Conservation (phyloP, 139 green algal species). For the Auxenochlorella protothecoides region DNA sequence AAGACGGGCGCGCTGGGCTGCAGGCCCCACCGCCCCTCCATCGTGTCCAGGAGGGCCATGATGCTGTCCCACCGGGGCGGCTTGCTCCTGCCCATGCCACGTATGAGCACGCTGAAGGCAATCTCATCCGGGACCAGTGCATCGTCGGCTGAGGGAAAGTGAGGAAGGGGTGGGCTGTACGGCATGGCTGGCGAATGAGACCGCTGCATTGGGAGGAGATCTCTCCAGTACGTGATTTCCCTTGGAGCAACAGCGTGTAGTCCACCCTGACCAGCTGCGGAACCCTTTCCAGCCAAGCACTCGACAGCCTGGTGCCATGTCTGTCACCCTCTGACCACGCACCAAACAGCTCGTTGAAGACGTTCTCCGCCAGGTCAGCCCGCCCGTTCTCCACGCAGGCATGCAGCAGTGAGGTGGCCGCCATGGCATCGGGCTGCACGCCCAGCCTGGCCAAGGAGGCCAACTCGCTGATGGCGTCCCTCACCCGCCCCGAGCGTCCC, state of each 20-base stretch:
- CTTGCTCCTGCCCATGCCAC: conserved; percentile 51
- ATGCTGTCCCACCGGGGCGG: conserved; percentile 64
- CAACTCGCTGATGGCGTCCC: conserved; percentile 52
- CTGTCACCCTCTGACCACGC: conserved; percentile 3
- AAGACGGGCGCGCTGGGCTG: conserved; percentile 50
- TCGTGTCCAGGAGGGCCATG: conserved; percentile 40
- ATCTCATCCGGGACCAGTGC: conserved; percentile 69
- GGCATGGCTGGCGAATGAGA: no score
- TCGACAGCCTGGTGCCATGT: no score
- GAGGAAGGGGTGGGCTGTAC: neutral
- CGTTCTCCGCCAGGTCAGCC: conserved; percentile 54
- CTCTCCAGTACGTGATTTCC: neutral
- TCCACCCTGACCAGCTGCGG: conserved; percentile 7
- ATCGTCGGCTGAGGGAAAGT: conserved; percentile 23
- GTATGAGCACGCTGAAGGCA: conserved; percentile 64
- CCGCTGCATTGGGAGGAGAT: neutral
- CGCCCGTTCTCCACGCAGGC: conserved; percentile 53
- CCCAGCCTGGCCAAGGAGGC: conserved; percentile 53
- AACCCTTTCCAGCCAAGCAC: neutral
- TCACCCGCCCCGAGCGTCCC: conserved; percentile 25
- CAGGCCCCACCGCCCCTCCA: conserved; percentile 52
- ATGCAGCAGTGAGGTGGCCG: conserved; percentile 66
- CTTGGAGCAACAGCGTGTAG: neutral
- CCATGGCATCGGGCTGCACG: conserved; percentile 67
- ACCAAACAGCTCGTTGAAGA: conserved; percentile 74